Conservation (phyloP, 371 early-diverging fungal species). For the Mucor lusitanicus region DNA sequence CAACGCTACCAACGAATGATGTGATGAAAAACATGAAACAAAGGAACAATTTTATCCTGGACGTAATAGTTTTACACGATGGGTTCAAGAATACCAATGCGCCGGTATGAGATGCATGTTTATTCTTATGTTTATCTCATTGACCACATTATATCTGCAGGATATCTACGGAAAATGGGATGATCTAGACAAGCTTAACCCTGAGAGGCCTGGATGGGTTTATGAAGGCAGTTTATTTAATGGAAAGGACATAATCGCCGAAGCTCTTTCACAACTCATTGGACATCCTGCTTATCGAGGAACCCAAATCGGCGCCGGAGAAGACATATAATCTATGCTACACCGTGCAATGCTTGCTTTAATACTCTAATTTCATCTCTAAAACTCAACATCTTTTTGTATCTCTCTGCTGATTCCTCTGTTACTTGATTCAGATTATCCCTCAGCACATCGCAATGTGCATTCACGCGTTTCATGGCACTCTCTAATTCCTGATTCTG, state of each 20-base stretch:
- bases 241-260: conserved; percentile 12
- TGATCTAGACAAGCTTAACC: neutral
- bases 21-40: neutral
- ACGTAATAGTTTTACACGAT: conserved; percentile 10
- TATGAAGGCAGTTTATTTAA: conserved; percentile 1
- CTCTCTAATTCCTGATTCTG: conserved; percentile 17
- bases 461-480: conserved; percentile 13
- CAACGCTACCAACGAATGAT: neutral
- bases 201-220: conserved; percentile 12
- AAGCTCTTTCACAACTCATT: conserved; percentile 8
- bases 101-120: neutral
- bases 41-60: conserved; percentile 4
- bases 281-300: conserved; percentile 13
- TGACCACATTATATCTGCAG: neutral
- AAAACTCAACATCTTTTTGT: neutral
- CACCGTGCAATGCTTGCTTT: conserved; percentile 2
- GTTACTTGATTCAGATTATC: neutral
- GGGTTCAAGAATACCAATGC: neutral
- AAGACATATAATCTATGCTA: neutral
- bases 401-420: conserved; percentile 16
- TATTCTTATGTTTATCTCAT: neutral
- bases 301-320: neutral
- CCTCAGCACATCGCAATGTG: conserved; percentile 7
- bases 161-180: conserved; percentile 9
- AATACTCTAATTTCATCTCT: conserved; percentile 8